Conservation (phyloP, 1,284 basidiomycete species). For the Heterobasidion parviporum region DNA sequence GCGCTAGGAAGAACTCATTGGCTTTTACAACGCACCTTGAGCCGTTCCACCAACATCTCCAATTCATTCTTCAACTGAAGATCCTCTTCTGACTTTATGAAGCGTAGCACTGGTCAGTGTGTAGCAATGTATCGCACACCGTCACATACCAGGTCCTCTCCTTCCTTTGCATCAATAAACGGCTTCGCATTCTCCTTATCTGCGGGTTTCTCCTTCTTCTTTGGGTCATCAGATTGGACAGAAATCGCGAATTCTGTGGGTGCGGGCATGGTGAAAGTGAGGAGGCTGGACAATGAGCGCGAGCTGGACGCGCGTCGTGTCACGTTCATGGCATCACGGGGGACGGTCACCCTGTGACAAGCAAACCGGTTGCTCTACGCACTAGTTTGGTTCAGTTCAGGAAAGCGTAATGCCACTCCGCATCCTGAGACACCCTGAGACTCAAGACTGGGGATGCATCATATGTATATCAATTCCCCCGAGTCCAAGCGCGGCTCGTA, state of each 20-base stretch:
- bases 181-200: conserved; percentile 43
- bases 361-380: no score
- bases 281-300: background rate
- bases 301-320: conserved; percentile 1
- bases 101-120: background rate
- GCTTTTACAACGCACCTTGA: conserved; percentile 55
- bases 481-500: no score
- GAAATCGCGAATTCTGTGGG: conserved; percentile 46
- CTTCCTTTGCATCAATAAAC: conserved; percentile 51
- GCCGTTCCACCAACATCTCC: conserved; percentile 94
- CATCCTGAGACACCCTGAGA: no score
- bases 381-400: no score
- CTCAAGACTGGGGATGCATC: no score
- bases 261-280: conserved; percentile 38
- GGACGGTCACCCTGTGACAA: no score
- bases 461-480: no score
- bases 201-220: conserved; percentile 54
- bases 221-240: conserved; percentile 65
- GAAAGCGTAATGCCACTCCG: no score
- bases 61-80: conserved; percentile 90
- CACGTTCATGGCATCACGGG: background rate
- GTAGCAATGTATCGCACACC: background rate
- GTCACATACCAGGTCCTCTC: conserved; percentile 73
- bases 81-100: conserved; percentile 85
- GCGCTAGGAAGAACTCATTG: conserved; percentile 3